Percentiles rank a stretch among this genome's conserved stretches.
Conservation (phyloP, 495 filamentous ascomycete genomes). For the Apodospora peruviana region DNA sequence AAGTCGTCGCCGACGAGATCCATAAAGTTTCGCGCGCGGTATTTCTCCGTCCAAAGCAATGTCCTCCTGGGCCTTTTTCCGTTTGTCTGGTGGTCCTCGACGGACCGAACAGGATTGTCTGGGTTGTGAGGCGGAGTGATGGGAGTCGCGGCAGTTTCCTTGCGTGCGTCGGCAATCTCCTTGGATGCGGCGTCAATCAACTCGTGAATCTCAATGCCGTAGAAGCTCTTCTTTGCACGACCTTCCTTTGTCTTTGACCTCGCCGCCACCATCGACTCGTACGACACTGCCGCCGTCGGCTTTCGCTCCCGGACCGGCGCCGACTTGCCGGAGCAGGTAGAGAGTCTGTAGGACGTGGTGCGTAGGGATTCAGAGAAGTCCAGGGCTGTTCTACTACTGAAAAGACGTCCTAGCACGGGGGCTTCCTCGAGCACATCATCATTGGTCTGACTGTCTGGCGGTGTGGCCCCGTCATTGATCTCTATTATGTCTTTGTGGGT, state of each 20-base stretch:
- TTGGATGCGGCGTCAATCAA: constrained; percentile 65
- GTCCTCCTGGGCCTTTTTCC: constrained; percentile 42
- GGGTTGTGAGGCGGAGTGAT: constrained; percentile 18
- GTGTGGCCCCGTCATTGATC: background rate
- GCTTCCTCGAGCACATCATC: constrained; percentile 13
- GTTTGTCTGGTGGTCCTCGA: constrained; percentile 28
- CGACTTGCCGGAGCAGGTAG: constrained; percentile 61
- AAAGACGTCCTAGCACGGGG: constrained; percentile 16
- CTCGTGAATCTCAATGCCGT: constrained; percentile 83
- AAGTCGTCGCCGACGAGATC: constrained; percentile 92
- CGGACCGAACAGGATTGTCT: constrained; percentile 27
- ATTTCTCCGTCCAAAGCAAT: constrained; percentile 81
- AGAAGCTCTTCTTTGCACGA: constrained; percentile 75
- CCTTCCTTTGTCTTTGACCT: constrained; percentile 64
- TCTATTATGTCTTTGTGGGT: background rate
- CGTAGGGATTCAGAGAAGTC: constrained; percentile 6
- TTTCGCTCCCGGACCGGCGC: constrained; percentile 51
- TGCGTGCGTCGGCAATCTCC: constrained; percentile 31
- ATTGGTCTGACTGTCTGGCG: background rate
- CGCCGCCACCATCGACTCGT: constrained; percentile 62
- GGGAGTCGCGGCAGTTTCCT: constrained; percentile 16
- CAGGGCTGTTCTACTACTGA: constrained; percentile 8
- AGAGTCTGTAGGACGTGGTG: constrained; percentile 40
- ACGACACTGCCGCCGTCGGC: constrained; percentile 45
- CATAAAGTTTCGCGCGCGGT: constrained; percentile 85